Evolutionary conservation across 2,329 filamentous ascomycete species (phyloP).

Genomic region (Ceratocystis eucalypticola): DNA sequence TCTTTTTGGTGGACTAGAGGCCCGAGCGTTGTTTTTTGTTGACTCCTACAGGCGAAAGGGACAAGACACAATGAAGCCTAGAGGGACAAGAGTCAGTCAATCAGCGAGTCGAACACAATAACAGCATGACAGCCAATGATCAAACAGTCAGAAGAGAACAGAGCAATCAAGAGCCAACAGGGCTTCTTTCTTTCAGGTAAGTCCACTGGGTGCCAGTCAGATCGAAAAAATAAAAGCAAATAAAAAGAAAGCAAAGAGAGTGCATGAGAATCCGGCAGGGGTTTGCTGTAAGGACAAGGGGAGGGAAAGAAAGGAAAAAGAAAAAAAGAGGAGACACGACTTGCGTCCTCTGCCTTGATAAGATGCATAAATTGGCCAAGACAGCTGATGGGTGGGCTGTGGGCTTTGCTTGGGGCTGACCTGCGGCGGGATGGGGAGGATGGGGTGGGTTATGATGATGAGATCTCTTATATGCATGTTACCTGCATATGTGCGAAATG

Average conservation of each 20-base stretch:
- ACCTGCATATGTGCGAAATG: neutral
- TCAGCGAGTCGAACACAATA: no score
- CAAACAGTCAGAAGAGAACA: neutral
- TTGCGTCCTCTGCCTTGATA: neutral
- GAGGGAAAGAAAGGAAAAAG: neutral
- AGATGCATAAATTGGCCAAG: constrained; percentile 6
- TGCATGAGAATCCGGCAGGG: neutral
- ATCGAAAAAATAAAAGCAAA: neutral
- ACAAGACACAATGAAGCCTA: neutral
- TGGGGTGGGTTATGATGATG: neutral
- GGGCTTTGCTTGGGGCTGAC: neutral
- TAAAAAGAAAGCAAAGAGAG: neutral
- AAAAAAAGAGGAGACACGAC: neutral
- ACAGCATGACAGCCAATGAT: no score
- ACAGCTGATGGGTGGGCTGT: constrained; percentile 1
- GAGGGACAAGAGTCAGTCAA: neutral
- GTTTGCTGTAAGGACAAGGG: neutral
- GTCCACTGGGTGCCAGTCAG: neutral
- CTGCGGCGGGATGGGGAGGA: neutral
- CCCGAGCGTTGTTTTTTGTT: neutral
- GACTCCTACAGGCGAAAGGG: neutral
- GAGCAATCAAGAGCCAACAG: neutral
- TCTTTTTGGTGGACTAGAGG: neutral
- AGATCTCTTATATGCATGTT: constrained; percentile 7
- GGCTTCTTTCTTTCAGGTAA: neutral